Percentiles rank a stretch among this genome's conserved stretches.
Conservation (phyloP, 768 basidiomycete genomes). For the Hortiboletus flavorubellus region DNA sequence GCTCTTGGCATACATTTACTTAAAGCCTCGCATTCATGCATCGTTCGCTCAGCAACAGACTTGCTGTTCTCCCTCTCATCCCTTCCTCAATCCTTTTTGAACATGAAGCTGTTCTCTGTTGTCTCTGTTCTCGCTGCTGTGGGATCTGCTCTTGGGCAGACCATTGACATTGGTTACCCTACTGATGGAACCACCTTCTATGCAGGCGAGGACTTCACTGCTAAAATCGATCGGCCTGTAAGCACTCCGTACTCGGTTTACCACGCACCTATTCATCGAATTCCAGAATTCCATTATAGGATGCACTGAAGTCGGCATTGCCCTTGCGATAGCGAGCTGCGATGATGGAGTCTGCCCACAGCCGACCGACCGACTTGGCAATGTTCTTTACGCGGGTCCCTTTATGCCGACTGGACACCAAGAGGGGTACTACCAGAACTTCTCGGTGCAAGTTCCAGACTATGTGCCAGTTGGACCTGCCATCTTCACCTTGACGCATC, state of each 20-base stretch:
- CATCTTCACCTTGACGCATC: conserved; percentile 29
- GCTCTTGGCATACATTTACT: not conserved
- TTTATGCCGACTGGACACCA: conserved; percentile 21
- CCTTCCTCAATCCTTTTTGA: not conserved
- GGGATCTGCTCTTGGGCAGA: conserved; percentile 23
- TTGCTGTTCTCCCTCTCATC: not conserved
- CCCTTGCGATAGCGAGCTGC: conserved; percentile 24
- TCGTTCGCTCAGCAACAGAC: not conserved
- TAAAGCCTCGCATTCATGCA: not conserved
- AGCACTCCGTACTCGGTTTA: not conserved
- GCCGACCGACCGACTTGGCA: conserved; percentile 20
- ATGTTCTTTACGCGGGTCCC: conserved; percentile 28
- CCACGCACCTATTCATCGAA: not conserved
- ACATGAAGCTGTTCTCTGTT: conserved; percentile 19
- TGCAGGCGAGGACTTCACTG: conserved; percentile 17
- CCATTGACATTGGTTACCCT: conserved; percentile 26
- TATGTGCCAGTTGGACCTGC: conserved; percentile 18
- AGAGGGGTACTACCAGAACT: conserved; percentile 29
- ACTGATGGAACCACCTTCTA: conserved; percentile 14
- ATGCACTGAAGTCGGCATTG: conserved; percentile 30
- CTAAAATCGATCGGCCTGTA: conserved; percentile 23
- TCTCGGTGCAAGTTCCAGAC: conserved; percentile 16
- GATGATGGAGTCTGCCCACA: conserved; percentile 21
- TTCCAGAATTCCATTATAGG: conserved; percentile 17
- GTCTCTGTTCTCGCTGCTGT: not conserved